Base-by-base conservation (phyloP, 2,329 filamentous ascomycete species). In the Cryphonectria radicalis region DNA sequence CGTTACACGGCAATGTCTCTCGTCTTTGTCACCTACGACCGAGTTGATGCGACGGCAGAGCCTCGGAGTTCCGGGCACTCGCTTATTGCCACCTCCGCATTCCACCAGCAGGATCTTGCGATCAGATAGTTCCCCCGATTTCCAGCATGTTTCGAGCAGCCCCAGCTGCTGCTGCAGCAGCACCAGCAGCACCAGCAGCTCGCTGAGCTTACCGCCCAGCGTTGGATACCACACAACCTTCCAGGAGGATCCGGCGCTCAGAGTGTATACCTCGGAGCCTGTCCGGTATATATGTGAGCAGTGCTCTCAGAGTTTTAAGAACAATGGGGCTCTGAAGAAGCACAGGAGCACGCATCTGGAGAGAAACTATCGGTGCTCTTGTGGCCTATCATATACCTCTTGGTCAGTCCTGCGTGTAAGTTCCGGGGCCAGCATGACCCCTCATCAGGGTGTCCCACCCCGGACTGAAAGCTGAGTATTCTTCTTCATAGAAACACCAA, bases 291-390 rank as follows among this genome's bases (percentile, higher is more conserved):
- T 40, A 19, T 64, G 62, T 19, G 40, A 64, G 10, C 62, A 64
- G 14, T 64, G 62, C 7, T 17, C 40, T 13, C 37, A 42, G 19
- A 64, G 37, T 25, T 64, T 64, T 22, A 28, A 13, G 10, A 43
- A 40, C n/a, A 64, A 64, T 32, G 62, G 62, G 5, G 40, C 62
- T 10, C 6, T 64, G 62, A 64, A 64, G n/a, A 64, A 64, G n/a
- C 62, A 64, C 62, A 64, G 17, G 62, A 43, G 25, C 37, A 46
- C 40, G 13, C 62, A 64, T 28, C 10, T 64, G 62, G 62, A 64
- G 62, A 64, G 62, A 19, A 64, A 28, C 8, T 46, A 43, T 28
- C 62, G 62, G 1, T 64, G 62, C 42, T 14, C n/a, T 11, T 64
- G 62, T 46, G 62, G 62, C 37, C 40, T 64, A 19, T n/a, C 62